Evolutionary conservation across 176 grass and related monocot species (phyloP), one percentile per base, ranked within the genome.

Genomic region (Typha latifolia): DNA sequence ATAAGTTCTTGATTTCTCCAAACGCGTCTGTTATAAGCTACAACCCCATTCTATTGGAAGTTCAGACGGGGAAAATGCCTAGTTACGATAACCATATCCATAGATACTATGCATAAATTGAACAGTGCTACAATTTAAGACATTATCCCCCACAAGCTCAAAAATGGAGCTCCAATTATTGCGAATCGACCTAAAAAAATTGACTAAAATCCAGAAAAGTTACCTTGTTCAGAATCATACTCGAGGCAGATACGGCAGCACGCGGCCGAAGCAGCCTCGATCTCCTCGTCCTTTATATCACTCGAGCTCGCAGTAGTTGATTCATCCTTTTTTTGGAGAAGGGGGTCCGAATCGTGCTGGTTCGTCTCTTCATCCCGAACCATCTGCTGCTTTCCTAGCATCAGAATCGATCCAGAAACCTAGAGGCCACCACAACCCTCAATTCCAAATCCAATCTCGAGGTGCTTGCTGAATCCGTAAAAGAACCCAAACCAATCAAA

Each of bases 231-330:
- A 49, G 88, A 86, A 20, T 92, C 85, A 0, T 71, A 48, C 78
- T 97, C 88, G 0, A 97, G 93, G 73, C 93, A 97, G 76, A 97
- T 99, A 74, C 89, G 85, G 77, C 89, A 99, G 67, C 94, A 93
- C 3, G 74, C 81, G 13, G 89, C 81, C 21, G 86, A 87, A 69
- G 79, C 81, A 47, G 70, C 74, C 0, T 93, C 89, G 0, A 62
- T 82, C 73, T 99, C 94, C 64, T 74, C 89, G 48, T 99, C 94
- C 73, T 81, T 66, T 21, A 93, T 83, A 67, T 99, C 89, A 32
- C 62, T 14, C 3, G 67, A 26, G 6, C n/a, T 74, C 43, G 72
- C 79, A 23, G 81, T 76, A 1, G 69, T n/a, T 14, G 53, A 21
- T 5, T 69, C 81, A 37, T 49, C 21, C 69, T 83, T 77, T 47